Base-by-base conservation (phyloP, 495 filamentous ascomycete genomes). In the Hypoxylon rickii region DNA sequence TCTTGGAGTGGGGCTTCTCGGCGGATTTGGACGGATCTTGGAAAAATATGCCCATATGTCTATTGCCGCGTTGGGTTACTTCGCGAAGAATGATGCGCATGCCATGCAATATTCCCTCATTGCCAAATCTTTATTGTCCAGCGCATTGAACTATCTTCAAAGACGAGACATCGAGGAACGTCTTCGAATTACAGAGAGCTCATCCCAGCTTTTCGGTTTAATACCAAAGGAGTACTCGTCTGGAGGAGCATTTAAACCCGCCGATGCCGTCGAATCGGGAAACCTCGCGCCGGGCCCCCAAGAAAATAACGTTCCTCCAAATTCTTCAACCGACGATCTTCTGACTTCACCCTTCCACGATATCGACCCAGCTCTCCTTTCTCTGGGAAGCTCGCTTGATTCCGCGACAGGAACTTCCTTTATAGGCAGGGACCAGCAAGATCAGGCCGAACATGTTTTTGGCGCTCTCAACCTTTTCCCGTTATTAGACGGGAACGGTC, bases 31-130 rank as follows among this genome's bases (percentile, higher is more conserved):
- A 3, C 74, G 74, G 39, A 67, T 75, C 21, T 68, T 78, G 2
- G 75, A 76, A 38, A 78, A 75, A 40, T 67, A 74, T 38, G 69
- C 73, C 21, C 65, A 58, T 0, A 61, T 68, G 34, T 70, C 71
- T 18, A 77, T 77, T 21, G 37, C 62, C 7, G 69, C 69, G 1
- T 66, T 78, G n/a, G 74, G 75, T 21, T 70, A 76, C 29, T 76
- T 78, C 37, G 71, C 69, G 2, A 51, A 64, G 22, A 45, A 63
- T 24, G 75, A 78, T 38, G 59, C 73, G 5, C 75, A 78, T 34
- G 75, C 75, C 11, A 46, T 64, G 37, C 75, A 78, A 37, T 78
- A 78, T 49, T 68, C 74, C 3, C 73, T 76, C 18, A 76, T 78
- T 29, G 75, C 73, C 16, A 70, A 76, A 39, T 76, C 75, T 2